phyloP scores from a whole-genome alignment of 768 basidiomycete species.

The Russula foetens region DNA sequence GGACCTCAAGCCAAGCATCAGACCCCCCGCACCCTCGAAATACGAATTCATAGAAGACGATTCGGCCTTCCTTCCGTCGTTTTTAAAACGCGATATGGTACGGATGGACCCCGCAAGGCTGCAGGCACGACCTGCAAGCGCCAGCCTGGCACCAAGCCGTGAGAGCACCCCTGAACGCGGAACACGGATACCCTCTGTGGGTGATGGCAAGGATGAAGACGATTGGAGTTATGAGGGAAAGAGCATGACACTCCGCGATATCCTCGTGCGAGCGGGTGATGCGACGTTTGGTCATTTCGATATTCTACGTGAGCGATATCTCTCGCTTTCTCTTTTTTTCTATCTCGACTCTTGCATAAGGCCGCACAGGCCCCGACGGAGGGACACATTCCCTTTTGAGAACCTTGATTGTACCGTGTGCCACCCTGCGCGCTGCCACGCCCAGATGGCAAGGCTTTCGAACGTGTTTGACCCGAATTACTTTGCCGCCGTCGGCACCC shows the following conservation, averaged over 20 bases:
- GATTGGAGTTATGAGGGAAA: constrained; percentile 32
- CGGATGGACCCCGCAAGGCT: constrained; percentile 4
- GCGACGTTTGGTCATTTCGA: constrained; percentile 29
- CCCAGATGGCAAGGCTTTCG: constrained; percentile 15
- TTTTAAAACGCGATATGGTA: constrained; percentile 15
- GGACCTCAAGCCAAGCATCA: constrained; percentile 14
- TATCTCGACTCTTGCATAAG: background rate
- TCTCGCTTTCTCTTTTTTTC: background rate
- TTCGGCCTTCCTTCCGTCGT: constrained; percentile 11
- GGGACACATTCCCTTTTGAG: background rate
- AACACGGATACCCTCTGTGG: background rate
- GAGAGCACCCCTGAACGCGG: constrained; percentile 16
- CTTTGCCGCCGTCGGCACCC: constrained; percentile 3
- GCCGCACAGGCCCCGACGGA: constrained; percentile 2
- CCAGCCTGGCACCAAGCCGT: constrained; percentile 8
- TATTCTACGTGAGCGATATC: constrained; percentile 28
- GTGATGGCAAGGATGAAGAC: constrained; percentile 20
- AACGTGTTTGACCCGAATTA: background rate
- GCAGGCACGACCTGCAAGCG: constrained; percentile 3
- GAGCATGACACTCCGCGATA: constrained; percentile 43
- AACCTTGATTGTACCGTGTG: background rate
- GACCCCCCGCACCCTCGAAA: constrained; percentile 6
- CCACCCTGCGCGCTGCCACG: constrained; percentile 5
- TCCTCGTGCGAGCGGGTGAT: constrained; percentile 34
- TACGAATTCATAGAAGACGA: constrained; percentile 17